phyloP scores from a whole-genome alignment of 139 green algal genomes.

The Yamagishiella unicocca region DNA sequence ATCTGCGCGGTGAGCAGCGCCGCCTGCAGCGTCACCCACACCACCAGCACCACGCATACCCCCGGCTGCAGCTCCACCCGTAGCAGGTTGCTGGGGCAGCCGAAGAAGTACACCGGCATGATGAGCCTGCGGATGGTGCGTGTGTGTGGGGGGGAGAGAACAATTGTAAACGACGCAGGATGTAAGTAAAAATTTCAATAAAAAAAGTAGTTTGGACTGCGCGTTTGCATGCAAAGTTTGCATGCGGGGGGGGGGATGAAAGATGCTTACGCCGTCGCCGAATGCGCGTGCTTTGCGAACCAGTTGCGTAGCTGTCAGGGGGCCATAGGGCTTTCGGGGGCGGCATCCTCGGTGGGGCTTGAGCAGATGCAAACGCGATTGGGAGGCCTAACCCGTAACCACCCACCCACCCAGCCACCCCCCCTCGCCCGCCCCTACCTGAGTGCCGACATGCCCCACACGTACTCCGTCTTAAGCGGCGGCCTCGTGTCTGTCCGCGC shows the following conservation, averaged over 20 bases:
- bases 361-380: no score
- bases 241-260: no score
- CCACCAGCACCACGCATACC: slow-evolving; percentile 64
- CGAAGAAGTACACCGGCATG: slow-evolving; percentile 86
- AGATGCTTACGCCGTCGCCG: no score
- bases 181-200: no score
- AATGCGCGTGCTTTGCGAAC: no score
- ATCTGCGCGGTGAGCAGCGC: slow-evolving; percentile 11
- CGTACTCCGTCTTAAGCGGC: slow-evolving; percentile 81
- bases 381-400: neutral
- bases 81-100: slow-evolving; percentile 80
- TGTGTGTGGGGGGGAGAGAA: neutral
- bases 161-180: no score
- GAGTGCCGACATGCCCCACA: slow-evolving; percentile 75
- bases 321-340: no score
- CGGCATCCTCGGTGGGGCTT: no score
- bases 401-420: neutral
- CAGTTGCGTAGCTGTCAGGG: no score
- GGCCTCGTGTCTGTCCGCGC: slow-evolving; percentile 66
- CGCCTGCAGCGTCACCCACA: slow-evolving; percentile 72
- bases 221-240: no score
- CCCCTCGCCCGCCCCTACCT: slow-evolving; percentile 36
- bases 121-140: slow-evolving; percentile 52
- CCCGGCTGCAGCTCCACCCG: slow-evolving; percentile 35
- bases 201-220: no score